Percentiles rank a stretch among this genome's conserved stretches.
These are phyloP conservation scores for Candida freyschussii DNA, from an alignment of 1,139 yeast genomes.

Conservation along the genomic window DNA sequence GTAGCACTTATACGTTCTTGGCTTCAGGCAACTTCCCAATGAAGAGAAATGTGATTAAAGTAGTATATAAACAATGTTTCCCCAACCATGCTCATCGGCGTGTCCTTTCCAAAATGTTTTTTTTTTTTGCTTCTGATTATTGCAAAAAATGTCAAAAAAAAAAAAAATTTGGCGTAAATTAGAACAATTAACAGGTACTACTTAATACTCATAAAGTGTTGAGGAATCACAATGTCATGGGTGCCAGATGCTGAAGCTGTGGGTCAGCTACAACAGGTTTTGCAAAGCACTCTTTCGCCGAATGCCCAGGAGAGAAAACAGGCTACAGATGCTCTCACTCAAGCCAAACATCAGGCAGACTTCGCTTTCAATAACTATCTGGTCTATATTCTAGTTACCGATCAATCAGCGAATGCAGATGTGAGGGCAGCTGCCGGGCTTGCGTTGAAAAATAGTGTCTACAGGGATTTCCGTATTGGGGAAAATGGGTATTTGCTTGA, in stretches of 20 bases:
- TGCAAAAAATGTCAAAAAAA: constrained; percentile 1
- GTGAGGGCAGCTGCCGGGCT: constrained; percentile 89
- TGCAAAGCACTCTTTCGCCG: constrained; percentile 63
- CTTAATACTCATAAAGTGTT: neutral
- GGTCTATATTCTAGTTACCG: constrained; percentile 59
- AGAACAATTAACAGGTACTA: neutral
- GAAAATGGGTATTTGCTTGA: constrained; percentile 46
- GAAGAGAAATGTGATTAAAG: no score
- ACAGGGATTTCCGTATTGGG: constrained; percentile 33
- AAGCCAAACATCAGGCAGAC: constrained; percentile 67
- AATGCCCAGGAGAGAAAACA: constrained; percentile 47
- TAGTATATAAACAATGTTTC: constrained; percentile 1
- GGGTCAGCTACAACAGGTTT: constrained; percentile 56
- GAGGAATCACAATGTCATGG: constrained; percentile 38
- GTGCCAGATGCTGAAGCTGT: constrained; percentile 57
- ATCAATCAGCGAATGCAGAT: constrained; percentile 40
- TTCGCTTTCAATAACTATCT: constrained; percentile 70
- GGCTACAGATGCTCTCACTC: constrained; percentile 62
- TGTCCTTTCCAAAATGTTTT: constrained; percentile 1
- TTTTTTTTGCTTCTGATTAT: constrained; percentile 3
- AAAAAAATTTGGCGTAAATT: constrained; percentile 2
- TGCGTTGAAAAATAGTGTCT: constrained; percentile 68
- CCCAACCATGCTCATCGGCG: constrained; percentile 1
- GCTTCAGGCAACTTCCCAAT: no score
- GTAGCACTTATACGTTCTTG: no score